Conservation (phyloP, 2,329 filamentous ascomycete genomes). For the Fusarium veterinarium region DNA sequence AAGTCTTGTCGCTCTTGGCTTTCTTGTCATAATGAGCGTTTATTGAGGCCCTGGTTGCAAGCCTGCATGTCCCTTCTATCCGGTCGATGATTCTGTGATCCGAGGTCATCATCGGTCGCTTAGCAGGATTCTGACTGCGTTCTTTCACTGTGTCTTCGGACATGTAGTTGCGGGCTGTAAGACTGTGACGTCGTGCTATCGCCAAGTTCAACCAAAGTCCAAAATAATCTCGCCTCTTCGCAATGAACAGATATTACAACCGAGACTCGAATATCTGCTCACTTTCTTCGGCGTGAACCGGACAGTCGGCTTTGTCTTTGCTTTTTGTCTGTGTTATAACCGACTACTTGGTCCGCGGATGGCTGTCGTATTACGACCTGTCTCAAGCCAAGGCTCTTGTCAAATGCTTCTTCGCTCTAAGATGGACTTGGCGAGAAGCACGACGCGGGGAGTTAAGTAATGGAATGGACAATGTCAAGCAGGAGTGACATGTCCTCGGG, state of each 20-base stretch:
- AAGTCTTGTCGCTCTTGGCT: conserved; percentile 23
- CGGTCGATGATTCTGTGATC: conserved; percentile 18
- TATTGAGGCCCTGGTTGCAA: neutral
- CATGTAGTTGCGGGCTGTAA: neutral
- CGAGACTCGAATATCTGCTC: neutral
- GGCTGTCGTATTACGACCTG: neutral
- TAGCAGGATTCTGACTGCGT: neutral
- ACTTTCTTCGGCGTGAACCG: conserved; percentile 9
- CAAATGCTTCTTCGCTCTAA: conserved; percentile 36
- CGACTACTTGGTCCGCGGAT: neutral
- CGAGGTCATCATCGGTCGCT: conserved; percentile 28
- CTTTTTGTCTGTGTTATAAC: neutral
- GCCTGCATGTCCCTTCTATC: conserved; percentile 19
- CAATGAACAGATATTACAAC: neutral
- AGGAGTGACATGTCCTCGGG: conserved; percentile 15
- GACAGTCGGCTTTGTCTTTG: neutral
- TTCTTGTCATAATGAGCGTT: conserved; percentile 22
- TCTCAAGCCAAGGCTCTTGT: conserved; percentile 36
- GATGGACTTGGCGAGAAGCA: conserved; percentile 13
- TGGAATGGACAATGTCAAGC: neutral
- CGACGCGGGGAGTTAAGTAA: neutral
- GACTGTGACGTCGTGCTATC: conserved; percentile 4
- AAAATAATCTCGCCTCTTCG: neutral
- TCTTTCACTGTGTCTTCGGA: neutral
- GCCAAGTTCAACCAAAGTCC: neutral